Evolutionary conservation across 495 filamentous ascomycete genomes (phyloP).

Genomic region (Penicillium odoratum): DNA sequence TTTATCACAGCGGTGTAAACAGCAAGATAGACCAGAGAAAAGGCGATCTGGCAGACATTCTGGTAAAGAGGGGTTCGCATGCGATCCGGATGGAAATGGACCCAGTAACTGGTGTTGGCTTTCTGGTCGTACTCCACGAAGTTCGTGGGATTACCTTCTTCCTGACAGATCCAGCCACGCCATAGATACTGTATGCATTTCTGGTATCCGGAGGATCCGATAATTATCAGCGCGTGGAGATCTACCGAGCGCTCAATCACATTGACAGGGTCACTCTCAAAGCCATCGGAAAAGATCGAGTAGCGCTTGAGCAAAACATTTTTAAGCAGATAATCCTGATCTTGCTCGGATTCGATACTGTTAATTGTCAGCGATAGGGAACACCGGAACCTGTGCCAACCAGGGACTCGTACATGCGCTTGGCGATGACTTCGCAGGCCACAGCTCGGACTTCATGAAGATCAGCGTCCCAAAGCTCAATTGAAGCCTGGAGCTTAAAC

Average conservation of each 20-base stretch:
- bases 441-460: constrained; percentile 74
- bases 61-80: constrained; percentile 93
- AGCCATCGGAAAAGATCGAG: constrained; percentile 70
- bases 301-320: constrained; percentile 88
- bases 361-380: constrained; percentile 10
- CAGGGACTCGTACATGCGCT: constrained; percentile 59
- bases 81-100: constrained; percentile 87
- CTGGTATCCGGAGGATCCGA: constrained; percentile 91
- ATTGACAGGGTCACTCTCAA: constrained; percentile 74
- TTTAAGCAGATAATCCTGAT: constrained; percentile 73
- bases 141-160: constrained; percentile 79
- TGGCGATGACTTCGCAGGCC: constrained; percentile 96
- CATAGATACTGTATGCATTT: constrained; percentile 90
- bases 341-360: constrained; percentile 79
- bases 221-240: constrained; percentile 82
- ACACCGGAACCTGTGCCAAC: background rate
- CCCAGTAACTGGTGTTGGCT: constrained; percentile 69
- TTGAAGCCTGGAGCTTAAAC: constrained; percentile 78
- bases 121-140: constrained; percentile 83
- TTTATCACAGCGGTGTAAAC: constrained; percentile 92
- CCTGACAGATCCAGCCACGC: constrained; percentile 94
- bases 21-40: constrained; percentile 77
- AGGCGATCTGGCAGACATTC: constrained; percentile 81
- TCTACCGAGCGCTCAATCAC: constrained; percentile 92
- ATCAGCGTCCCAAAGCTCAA: constrained; percentile 90